phyloP scores from a whole-genome alignment of 1,284 basidiomycete genomes.

The Amylostereum chailletii region DNA sequence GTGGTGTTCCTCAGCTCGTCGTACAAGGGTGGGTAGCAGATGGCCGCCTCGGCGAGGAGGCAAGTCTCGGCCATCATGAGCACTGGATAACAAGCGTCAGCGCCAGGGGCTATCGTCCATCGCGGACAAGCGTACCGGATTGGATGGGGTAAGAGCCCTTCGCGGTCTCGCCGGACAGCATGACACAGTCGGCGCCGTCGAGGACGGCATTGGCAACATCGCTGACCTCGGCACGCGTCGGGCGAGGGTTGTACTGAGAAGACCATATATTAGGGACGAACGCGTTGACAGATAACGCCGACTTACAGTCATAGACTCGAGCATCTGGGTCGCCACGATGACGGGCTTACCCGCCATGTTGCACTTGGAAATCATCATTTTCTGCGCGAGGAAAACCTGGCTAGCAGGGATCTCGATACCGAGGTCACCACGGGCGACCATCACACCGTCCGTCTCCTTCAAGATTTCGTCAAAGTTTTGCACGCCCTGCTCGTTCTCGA shows the following conservation, averaged over 20 bases:
- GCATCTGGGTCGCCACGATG: conserved; percentile 99
- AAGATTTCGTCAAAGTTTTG: conserved; percentile 97
- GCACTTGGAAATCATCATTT: conserved; percentile 99
- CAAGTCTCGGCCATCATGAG: conserved; percentile 99
- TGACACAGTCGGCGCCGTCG: conserved; percentile 96
- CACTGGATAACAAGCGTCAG: conserved; percentile 38
- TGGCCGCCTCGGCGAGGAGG: conserved; percentile 86
- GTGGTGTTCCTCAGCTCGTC: conserved; percentile 80
- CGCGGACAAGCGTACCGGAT: conserved; percentile 55
- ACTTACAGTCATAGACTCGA: conserved; percentile 95
- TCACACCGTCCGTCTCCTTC: conserved; percentile 89
- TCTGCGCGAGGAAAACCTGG: conserved; percentile 96
- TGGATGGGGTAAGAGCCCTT: conserved; percentile 93
- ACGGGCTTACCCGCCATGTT: conserved; percentile 95
- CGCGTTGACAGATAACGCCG: neutral
- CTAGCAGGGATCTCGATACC: conserved; percentile 98
- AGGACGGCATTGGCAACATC: conserved; percentile 98
- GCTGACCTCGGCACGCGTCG: conserved; percentile 94
- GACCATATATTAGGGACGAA: neutral
- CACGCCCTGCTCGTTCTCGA: conserved; percentile 97
- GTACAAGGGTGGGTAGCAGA: conserved; percentile 88
- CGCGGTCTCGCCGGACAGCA: conserved; percentile 97
- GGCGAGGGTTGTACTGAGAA: conserved; percentile 87
- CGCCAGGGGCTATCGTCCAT: neutral
- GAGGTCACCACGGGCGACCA: conserved; percentile 97